Percentiles rank a stretch among this genome's conserved stretches.
phyloP scores from a whole-genome alignment of 495 filamentous ascomycete species.

The Penicillium angulare region DNA sequence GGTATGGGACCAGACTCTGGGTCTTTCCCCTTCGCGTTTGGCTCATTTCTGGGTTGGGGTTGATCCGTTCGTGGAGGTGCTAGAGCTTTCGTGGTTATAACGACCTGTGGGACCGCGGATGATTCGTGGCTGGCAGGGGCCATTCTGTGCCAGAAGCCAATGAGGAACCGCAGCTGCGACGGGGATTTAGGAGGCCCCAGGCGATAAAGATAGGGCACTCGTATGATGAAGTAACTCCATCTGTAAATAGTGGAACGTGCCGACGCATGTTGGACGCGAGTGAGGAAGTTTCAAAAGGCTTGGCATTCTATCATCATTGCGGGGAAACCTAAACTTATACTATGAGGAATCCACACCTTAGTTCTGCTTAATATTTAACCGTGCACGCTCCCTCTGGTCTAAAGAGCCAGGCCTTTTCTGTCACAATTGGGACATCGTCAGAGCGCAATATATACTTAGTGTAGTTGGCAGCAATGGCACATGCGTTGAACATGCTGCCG shows the following conservation, averaged over 20 bases:
- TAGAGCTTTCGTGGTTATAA: conserved; percentile 13
- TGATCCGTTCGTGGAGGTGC: conserved; percentile 15
- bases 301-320: no score
- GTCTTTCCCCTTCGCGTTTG: conserved; percentile 9
- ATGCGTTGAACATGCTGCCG: no score
- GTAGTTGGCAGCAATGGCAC: no score
- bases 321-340: no score
- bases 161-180: neutral
- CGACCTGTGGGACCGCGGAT: conserved; percentile 19
- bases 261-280: neutral
- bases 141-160: conserved; percentile 24
- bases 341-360: no score
- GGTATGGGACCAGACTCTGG: conserved; percentile 11
- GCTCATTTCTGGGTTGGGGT: conserved; percentile 3
- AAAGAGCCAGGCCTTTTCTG: no score
- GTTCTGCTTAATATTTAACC: no score
- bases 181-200: conserved; percentile 5
- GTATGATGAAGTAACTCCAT: conserved; percentile 3
- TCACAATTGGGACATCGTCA: no score
- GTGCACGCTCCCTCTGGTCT: no score
- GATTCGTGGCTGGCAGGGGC: conserved; percentile 31
- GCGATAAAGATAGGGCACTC: neutral
- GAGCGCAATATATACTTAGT: no score
- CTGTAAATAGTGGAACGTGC: neutral
- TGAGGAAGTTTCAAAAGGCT: conserved; percentile 7